Evolutionary conservation across 768 basidiomycete species (phyloP).

Genomic region (Lentinula guzmanii): DNA sequence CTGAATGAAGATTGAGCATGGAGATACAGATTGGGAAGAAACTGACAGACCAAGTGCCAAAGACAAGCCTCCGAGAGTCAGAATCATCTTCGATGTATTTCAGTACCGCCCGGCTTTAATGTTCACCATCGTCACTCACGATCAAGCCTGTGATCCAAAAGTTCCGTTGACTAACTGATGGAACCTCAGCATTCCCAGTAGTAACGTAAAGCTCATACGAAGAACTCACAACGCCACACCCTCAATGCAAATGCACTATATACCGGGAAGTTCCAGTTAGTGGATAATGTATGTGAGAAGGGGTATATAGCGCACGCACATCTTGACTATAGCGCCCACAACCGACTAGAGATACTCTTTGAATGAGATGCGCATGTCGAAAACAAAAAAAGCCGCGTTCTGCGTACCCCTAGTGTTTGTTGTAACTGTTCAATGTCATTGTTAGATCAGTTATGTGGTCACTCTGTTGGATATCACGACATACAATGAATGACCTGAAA

Average conservation of each 20-base stretch:
- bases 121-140: conserved; percentile 29
- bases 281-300: background rate
- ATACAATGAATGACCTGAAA: conserved; percentile 46
- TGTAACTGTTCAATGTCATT: conserved; percentile 28
- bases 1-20: conserved; percentile 15
- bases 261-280: background rate
- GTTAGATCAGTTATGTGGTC: background rate
- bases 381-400: background rate
- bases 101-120: background rate
- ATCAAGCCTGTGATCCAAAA: conserved; percentile 44
- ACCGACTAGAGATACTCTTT: conserved; percentile 31
- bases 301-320: conserved; percentile 18
- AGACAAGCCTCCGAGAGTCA: background rate
- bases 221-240: conserved; percentile 56
- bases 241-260: conserved; percentile 49
- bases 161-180: conserved; percentile 53
- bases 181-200: background rate
- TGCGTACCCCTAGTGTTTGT: conserved; percentile 34
- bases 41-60: background rate
- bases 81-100: background rate
- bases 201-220: background rate
- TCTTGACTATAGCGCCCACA: conserved; percentile 55
- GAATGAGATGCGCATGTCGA: background rate
- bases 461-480: conserved; percentile 11
- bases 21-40: no score